Evolutionary conservation across 1,284 basidiomycete species (phyloP).

Genomic region (Fomes fomentarius): DNA sequence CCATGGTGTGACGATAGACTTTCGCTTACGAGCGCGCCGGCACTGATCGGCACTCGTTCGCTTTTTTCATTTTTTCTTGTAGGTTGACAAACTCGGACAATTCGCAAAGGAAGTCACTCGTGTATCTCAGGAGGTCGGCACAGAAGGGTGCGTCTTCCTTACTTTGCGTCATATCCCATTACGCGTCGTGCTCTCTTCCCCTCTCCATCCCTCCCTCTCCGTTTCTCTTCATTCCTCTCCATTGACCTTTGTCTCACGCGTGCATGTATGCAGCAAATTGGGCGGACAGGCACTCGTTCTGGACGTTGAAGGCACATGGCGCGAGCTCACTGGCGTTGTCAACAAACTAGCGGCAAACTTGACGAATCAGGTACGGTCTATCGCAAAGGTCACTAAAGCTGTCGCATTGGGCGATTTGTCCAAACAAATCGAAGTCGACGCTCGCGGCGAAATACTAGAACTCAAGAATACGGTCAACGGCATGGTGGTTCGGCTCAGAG

Average conservation of each 20-base stretch:
- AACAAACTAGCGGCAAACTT: slow-evolving; percentile 94
- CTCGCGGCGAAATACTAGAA: slow-evolving; percentile 95
- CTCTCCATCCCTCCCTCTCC: too few species aligned
- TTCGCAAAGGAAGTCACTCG: slow-evolving; percentile 87
- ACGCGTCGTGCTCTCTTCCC: too few species aligned
- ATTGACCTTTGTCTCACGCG: too few species aligned
- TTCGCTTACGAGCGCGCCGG: slow-evolving; percentile 11
- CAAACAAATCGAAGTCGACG: slow-evolving; percentile 97
- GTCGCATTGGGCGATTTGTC: slow-evolving; percentile 95
- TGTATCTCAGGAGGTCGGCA: slow-evolving; percentile 91
- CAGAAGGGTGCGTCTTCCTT: slow-evolving; percentile 68
- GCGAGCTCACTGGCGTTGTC: slow-evolving; percentile 87
- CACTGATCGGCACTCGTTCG: slow-evolving; percentile 14
- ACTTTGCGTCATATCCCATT: slow-evolving; percentile 1
- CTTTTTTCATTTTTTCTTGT: too few species aligned
- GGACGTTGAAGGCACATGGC: slow-evolving; percentile 95
- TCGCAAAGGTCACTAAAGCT: slow-evolving; percentile 97
- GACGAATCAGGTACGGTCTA: slow-evolving; percentile 93
- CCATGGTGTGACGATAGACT: slow-evolving; percentile 67
- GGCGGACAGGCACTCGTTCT: slow-evolving; percentile 92
- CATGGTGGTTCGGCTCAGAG: slow-evolving; percentile 91
- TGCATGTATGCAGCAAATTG: slow-evolving; percentile 60
- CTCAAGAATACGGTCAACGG: slow-evolving; percentile 98
- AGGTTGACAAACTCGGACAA: slow-evolving; percentile 79
- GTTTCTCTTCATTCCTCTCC: too few species aligned